Percentiles rank a stretch among this genome's conserved stretches.
Conservation (phyloP, 176 grass and related monocot genomes). For the Oryza rufipogon region DNA sequence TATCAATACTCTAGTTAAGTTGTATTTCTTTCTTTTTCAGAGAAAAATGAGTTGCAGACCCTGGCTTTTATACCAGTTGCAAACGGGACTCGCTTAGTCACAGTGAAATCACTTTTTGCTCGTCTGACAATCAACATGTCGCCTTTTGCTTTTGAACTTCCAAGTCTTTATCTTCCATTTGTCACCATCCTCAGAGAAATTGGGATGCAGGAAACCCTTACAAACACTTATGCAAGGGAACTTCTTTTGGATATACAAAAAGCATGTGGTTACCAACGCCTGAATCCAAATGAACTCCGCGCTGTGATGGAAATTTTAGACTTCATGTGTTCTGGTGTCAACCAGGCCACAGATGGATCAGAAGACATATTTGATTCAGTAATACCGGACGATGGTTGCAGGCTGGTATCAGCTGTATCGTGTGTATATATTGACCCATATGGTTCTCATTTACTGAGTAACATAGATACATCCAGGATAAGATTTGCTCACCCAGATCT, state of each 20-base stretch:
- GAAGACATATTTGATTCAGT: conserved; percentile 68
- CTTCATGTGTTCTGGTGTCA: conserved; percentile 75
- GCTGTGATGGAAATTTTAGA: conserved; percentile 89
- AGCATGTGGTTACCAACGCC: conserved; percentile 88
- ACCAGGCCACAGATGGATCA: conserved; percentile 49
- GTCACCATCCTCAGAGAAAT: conserved; percentile 87
- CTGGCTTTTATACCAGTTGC: conserved; percentile 93
- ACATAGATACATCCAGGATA: conserved; percentile 79
- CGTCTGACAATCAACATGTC: conserved; percentile 89
- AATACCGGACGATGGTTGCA: conserved; percentile 97
- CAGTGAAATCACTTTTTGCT: conserved; percentile 86
- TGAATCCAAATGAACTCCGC: conserved; percentile 97
- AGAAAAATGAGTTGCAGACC: conserved; percentile 81
- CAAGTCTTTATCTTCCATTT: conserved; percentile 76
- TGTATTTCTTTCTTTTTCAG: conserved; percentile 51
- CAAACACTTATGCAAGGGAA: conserved; percentile 79
- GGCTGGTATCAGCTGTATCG: conserved; percentile 83
- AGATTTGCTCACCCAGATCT: conserved; percentile 92
- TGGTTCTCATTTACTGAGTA: conserved; percentile 72
- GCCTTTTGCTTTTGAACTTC: conserved; percentile 96
- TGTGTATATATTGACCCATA: conserved; percentile 91
- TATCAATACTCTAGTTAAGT: conserved; percentile 3
- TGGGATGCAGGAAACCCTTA: conserved; percentile 87
- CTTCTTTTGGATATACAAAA: conserved; percentile 88
- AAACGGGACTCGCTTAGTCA: conserved; percentile 91